Evolutionary conservation across 1,284 basidiomycete species (phyloP), one percentile per base, ranked within the genome.

Genomic region (Cutaneotrichosporon mucoides): DNA sequence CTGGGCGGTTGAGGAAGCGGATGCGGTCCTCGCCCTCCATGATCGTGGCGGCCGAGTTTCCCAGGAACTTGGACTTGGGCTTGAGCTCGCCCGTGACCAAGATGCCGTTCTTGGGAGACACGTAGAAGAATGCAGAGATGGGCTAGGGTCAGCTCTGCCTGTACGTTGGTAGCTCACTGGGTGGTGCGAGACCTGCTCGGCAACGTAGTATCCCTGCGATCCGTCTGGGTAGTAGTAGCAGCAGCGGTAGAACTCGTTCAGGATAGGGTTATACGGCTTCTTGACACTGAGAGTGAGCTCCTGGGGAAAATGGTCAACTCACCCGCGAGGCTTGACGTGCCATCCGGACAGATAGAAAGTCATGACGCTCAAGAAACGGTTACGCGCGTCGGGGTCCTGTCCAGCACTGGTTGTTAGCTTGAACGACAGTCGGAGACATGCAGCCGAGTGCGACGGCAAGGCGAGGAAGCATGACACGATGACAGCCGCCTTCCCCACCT

Each of bases 251-350:
- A 96, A 95, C 76, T 99, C 95, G 57, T 96, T 95, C 9, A 99
- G 85, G 11, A 98, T 85, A 35, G 96, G 95, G 76, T 99, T 99
- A 79, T 98, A 98, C 85, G 95, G 95, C 81, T 99, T 99, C 88
- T 99, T 99, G 65, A 99, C 96, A 56, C 73, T 77, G 63, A 13
- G 3, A 5, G 37, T 55, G 33, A 47, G 33, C 41, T 10, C 5
- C 11, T n/a, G n/a, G n/a, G n/a, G n/a, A n/a, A n/a, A n/a, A n/a
- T n/a, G n/a, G n/a, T n/a, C n/a, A 15, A 62, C 73, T 67, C 55
- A 74, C 64, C 95, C 95, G 79, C 93, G 96, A 44, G 95, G 94
- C 80, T 99, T 98, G 81, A 98, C 96, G 79, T 99, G 96, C 95
- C 95, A 99, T 47, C 95, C 95, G n/a, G 91, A 90, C 47, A 98